phyloP scores from a whole-genome alignment of 2,329 filamentous ascomycete genomes.

The Thermoascus crustaceus region DNA sequence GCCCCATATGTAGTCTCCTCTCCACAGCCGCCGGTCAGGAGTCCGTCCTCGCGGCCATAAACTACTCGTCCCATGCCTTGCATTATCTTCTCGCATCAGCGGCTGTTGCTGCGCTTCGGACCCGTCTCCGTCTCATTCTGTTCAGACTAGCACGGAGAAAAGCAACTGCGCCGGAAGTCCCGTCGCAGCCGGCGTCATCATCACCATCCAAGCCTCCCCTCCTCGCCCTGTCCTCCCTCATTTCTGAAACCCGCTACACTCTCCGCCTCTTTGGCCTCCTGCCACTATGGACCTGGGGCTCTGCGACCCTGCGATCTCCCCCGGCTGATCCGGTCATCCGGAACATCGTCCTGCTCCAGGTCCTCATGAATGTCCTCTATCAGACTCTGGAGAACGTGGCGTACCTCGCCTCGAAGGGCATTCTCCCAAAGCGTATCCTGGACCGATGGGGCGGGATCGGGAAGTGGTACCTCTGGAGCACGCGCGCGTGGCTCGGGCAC shows the following conservation, averaged over 20 bases:
- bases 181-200: slow-evolving; percentile 25
- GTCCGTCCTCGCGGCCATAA: slow-evolving; percentile 57
- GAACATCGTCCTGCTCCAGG: slow-evolving; percentile 57
- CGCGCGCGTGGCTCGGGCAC: slow-evolving; percentile 71
- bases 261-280: slow-evolving; percentile 55
- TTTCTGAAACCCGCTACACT: slow-evolving; percentile 46
- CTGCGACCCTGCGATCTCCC: slow-evolving; percentile 47
- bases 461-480: slow-evolving; percentile 62
- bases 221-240: slow-evolving; percentile 39
- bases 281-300: slow-evolving; percentile 70
- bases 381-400: slow-evolving; percentile 78
- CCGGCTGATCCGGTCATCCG: slow-evolving; percentile 39
- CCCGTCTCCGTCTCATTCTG: slow-evolving; percentile 37
- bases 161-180: slow-evolving; percentile 8
- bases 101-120: slow-evolving; percentile 30
- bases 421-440: slow-evolving; percentile 45
- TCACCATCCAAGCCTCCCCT: slow-evolving; percentile 39
- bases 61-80: slow-evolving; percentile 58
- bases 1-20: slow-evolving; percentile 53
- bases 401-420: slow-evolving; percentile 65
- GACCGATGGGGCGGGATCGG: slow-evolving; percentile 45
- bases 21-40: slow-evolving; percentile 63
- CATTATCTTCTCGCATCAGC: slow-evolving; percentile 53
- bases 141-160: no score
- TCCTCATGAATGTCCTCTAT: slow-evolving; percentile 59